Evolutionary conservation across 208 protist genomes (phyloP).

Genomic region (Leishmania braziliensis): DNA sequence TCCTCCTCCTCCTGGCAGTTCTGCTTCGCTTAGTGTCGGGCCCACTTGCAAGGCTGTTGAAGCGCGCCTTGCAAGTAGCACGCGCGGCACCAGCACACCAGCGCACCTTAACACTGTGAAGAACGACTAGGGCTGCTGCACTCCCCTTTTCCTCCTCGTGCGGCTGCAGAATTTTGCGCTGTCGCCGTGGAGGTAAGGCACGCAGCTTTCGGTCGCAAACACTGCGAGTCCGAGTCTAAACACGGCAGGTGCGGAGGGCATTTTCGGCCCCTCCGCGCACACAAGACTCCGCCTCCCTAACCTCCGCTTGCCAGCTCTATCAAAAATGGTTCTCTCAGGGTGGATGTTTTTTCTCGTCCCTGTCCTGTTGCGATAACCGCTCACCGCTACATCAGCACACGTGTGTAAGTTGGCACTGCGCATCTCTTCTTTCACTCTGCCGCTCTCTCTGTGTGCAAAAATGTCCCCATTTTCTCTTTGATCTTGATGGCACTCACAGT

Average conservation of each 20-base stretch:
- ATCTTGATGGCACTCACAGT: neutral
- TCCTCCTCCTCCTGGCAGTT: constrained; percentile 28
- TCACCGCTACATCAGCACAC: neutral
- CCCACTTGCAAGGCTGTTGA: constrained; percentile 23
- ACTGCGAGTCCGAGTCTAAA: neutral
- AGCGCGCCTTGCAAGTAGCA: constrained; percentile 15
- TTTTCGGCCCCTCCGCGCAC: neutral
- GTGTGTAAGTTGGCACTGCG: neutral
- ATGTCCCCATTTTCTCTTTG: neutral
- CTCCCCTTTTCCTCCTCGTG: neutral
- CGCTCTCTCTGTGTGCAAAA: neutral
- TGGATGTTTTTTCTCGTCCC: neutral
- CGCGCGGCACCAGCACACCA: constrained; percentile 26
- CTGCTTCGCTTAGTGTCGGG: constrained; percentile 33
- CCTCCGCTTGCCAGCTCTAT: neutral
- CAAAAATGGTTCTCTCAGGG: neutral
- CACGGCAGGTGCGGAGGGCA: neutral
- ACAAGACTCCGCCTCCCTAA: neutral
- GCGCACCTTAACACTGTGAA: constrained; percentile 34
- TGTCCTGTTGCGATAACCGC: neutral
- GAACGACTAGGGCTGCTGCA: neutral
- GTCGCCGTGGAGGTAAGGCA: neutral
- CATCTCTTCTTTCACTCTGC: neutral
- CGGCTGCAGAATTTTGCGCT: neutral
- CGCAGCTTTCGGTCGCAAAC: neutral